Conservation (phyloP, 2,329 filamentous ascomycete genomes). For the Sporothrix mexicana region DNA sequence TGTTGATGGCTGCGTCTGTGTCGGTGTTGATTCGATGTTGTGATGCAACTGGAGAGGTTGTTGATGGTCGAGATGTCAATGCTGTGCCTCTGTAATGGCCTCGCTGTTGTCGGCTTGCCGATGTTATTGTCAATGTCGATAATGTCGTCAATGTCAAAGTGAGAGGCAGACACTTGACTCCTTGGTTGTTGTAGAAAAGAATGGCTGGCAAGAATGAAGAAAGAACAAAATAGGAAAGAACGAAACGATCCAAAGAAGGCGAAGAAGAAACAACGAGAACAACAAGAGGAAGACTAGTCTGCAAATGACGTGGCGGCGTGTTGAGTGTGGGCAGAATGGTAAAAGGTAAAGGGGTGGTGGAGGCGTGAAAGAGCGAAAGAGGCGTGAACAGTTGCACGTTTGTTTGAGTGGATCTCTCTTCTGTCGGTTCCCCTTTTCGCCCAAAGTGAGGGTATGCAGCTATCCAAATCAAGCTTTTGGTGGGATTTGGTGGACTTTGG, state of each 20-base stretch:
- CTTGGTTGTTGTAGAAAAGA: slow-evolving; percentile 10
- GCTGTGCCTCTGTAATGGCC: not conserved
- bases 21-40: not conserved
- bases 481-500: no score
- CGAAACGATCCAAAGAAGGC: slow-evolving; percentile 4
- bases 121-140: not conserved
- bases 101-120: not conserved
- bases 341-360: not conserved
- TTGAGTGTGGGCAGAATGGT: not conserved
- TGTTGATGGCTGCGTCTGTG: slow-evolving; percentile 38
- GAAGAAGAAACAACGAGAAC: slow-evolving; percentile 3
- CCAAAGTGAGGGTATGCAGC: slow-evolving; percentile 3
- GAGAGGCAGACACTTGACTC: slow-evolving; percentile 25
- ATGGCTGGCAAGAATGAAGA: not conserved
- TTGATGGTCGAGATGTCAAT: not conserved
- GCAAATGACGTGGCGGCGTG: slow-evolving; percentile 28
- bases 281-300: not conserved
- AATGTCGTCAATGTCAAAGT: not conserved
- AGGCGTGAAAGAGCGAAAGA: not conserved
- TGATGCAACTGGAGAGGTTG: not conserved
- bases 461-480: not conserved
- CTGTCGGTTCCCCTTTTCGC: no score
- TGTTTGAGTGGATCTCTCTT: not conserved
- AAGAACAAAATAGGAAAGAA: not conserved
- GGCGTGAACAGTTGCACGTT: slow-evolving; percentile 5